Evolutionary conservation across 805 yeast genomes (phyloP).

Genomic region (Nakazawaea sp.): DNA sequence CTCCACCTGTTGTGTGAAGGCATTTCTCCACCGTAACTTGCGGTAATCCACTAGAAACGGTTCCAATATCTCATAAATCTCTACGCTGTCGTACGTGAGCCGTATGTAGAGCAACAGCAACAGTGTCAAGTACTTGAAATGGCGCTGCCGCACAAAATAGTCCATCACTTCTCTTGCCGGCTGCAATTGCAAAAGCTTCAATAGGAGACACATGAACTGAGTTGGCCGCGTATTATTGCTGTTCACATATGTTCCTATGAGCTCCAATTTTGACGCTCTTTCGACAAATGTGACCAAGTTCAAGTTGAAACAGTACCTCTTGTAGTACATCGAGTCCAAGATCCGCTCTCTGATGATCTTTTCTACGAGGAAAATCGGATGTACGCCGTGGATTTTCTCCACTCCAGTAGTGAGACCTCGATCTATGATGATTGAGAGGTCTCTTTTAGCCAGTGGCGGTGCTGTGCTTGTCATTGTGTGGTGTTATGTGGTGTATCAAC

Average conservation of each 20-base stretch:
- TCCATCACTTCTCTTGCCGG: constrained; percentile 55
- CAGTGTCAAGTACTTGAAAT: constrained; percentile 74
- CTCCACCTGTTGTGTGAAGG: constrained; percentile 27
- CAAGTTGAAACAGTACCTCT: constrained; percentile 43
- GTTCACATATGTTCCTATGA: constrained; percentile 39
- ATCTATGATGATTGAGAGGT: constrained; percentile 18
- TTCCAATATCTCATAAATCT: constrained; percentile 46
- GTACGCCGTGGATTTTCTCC: constrained; percentile 31
- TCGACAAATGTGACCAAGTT: constrained; percentile 39
- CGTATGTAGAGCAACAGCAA: constrained; percentile 62
- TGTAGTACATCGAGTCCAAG: constrained; percentile 51
- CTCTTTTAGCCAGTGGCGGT: not conserved
- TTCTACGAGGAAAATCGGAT: constrained; percentile 46
- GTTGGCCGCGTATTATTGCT: constrained; percentile 48
- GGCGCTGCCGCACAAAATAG: constrained; percentile 49
- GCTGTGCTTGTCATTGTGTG: not conserved
- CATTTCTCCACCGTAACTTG: constrained; percentile 48
- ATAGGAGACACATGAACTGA: constrained; percentile 68
- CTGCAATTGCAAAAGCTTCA: constrained; percentile 69
- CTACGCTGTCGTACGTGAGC: constrained; percentile 33
- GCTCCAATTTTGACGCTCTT: constrained; percentile 32
- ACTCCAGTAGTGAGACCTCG: constrained; percentile 26
- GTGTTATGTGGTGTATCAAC: too few relatives aligned
- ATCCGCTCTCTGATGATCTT: constrained; percentile 53
- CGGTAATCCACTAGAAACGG: constrained; percentile 58